Evolutionary conservation across 2,329 filamentous ascomycete genomes (phyloP), one percentile per base, ranked within the genome.

Genomic region (Triangularia setosa): DNA sequence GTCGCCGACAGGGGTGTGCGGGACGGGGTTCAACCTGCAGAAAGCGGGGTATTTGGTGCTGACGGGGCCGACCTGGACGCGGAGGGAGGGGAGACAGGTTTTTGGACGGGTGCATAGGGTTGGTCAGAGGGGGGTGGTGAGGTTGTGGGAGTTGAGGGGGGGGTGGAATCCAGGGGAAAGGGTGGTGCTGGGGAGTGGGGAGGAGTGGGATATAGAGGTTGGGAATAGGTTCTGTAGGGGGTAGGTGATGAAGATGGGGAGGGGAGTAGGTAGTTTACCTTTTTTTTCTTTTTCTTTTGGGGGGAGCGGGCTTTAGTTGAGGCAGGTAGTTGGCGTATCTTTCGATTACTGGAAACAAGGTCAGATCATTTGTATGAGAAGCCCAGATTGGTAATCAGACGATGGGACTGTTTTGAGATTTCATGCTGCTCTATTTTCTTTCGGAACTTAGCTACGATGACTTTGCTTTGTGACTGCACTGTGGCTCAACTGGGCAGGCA

Each of bases 21-120:
- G 69, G 8, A 71, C 69, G 16, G 69, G 68, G 1, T 62, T 71
- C 11, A 69, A 71, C 54, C 62, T 71, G 18, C 69, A 70, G 30
- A 60, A 44, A 55, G 68, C 68, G 7, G 61, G 54, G n/a, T 71
- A 71, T 63, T 58, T 28, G 21, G 60, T 67, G 1, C 54, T 71
- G 4, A 69, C 62, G 4, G 63, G 68, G 11, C 67, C 68, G 3
- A 66, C 64, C 4, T 70, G 68, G 67, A 68, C 64, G 6, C 67
- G 63, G 66, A 52, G 68, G 7, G 68, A 69, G 54, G 66, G 48
- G 24, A 65, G 68, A 63, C 69, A 71, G 67, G 69, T 65, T 12
- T 69, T 65, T 28, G 67, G 64, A 18, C 65, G 69, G 9, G 63
- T 66, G 6, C 66, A 69, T 18, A 64, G 69, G 9, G 65, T 71